Evolutionary conservation across 768 basidiomycete species (phyloP).

Genomic region (Suillus hirtellus): DNA sequence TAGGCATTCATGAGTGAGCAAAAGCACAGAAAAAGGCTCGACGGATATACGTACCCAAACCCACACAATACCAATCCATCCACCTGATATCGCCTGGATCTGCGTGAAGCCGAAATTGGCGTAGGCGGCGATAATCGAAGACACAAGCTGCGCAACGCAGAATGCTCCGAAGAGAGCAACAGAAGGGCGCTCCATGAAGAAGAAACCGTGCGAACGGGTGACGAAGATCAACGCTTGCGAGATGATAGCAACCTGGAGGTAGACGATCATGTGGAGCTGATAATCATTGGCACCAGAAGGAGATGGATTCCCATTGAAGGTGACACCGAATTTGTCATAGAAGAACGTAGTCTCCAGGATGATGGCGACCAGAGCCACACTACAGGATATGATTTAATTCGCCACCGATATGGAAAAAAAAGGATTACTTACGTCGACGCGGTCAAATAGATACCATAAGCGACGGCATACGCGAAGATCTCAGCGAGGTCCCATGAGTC

Average conservation of each 20-base stretch:
- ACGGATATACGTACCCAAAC: slow-evolving; percentile 69
- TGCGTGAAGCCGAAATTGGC: slow-evolving; percentile 94
- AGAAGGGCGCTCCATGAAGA: slow-evolving; percentile 97
- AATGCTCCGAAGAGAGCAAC: slow-evolving; percentile 87
- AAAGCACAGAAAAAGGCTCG: background rate
- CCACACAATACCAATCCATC: slow-evolving; percentile 98
- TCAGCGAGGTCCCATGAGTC: slow-evolving; percentile 96
- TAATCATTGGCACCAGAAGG: slow-evolving; percentile 51
- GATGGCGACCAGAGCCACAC: slow-evolving; percentile 76
- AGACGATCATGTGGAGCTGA: slow-evolving; percentile 87
- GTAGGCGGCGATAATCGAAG: slow-evolving; percentile 93
- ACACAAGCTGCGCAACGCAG: slow-evolving; percentile 90
- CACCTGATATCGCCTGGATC: slow-evolving; percentile 78
- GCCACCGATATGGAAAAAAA: slow-evolving; percentile 10
- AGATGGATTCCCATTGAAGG: slow-evolving; percentile 37
- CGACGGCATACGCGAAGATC: slow-evolving; percentile 94
- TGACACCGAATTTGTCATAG: slow-evolving; percentile 80
- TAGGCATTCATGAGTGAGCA: slow-evolving; percentile 33
- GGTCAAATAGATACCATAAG: slow-evolving; percentile 93
- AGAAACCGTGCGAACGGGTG: slow-evolving; percentile 91
- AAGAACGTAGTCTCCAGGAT: slow-evolving; percentile 91
- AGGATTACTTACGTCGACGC: slow-evolving; percentile 72
- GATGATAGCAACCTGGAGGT: slow-evolving; percentile 98
- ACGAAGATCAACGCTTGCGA: slow-evolving; percentile 98
- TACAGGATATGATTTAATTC: slow-evolving; percentile 30